Percentiles rank a stretch among this genome's conserved stretches.
These are phyloP conservation scores for Platismatia glauca DNA, from an alignment of 495 filamentous ascomycete genomes.

Conservation along the genomic window DNA sequence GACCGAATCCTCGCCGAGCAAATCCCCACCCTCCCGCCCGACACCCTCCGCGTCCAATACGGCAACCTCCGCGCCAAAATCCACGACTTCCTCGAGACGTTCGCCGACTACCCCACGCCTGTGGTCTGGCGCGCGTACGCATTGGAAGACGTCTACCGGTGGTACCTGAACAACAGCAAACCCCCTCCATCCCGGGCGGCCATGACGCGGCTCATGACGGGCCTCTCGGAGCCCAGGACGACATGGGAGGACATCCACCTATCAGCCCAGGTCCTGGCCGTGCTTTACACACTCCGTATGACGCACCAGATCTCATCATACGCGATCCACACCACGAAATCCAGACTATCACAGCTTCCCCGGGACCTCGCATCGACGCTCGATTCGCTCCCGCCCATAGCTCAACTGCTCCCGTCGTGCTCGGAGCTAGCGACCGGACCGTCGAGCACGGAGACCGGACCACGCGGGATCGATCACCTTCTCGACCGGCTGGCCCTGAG, in stretches of 20 bases:
- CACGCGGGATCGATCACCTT: background rate
- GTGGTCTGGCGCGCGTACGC: constrained; percentile 10
- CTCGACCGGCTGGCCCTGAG: background rate
- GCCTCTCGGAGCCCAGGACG: constrained; percentile 23
- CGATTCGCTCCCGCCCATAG: background rate
- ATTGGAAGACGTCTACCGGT: constrained; percentile 5
- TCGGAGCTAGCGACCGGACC: background rate
- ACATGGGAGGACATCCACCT: constrained; percentile 58
- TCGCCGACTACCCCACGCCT: background rate
- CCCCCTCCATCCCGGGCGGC: constrained; percentile 1
- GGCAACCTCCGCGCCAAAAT: too few relatives aligned
- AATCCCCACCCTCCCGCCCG: background rate
- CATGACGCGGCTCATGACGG: constrained; percentile 13
- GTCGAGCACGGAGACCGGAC: too few relatives aligned
- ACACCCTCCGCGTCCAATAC: too few relatives aligned
- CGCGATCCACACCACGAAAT: background rate
- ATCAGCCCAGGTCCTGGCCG: constrained; percentile 51
- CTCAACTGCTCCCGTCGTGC: background rate
- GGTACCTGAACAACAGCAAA: constrained; percentile 8
- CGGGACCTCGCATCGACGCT: background rate
- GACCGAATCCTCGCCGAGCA: background rate
- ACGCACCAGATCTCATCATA: constrained; percentile 43
- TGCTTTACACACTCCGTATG: constrained; percentile 59
- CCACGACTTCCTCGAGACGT: background rate
- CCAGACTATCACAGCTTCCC: too few relatives aligned